A percentile compares a stretch with the other conserved stretches of the same genome.
These are phyloP conservation scores for Oryza punctata DNA, from an alignment of 176 grass and related monocot genomes.

Conservation along the genomic window DNA sequence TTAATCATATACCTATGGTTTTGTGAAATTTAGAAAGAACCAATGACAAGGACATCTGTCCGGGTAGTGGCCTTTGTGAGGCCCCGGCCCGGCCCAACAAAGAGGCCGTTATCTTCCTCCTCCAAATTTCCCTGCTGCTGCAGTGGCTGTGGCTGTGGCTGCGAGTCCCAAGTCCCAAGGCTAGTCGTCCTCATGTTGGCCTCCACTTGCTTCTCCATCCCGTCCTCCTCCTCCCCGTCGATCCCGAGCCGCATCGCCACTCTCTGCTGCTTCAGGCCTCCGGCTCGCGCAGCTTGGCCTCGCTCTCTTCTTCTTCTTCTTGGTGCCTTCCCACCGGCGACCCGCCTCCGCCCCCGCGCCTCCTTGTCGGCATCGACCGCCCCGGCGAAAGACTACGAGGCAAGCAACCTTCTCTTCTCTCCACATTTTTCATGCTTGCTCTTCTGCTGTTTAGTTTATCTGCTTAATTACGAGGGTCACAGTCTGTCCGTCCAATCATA, in stretches of 20 bases:
- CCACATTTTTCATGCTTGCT: background rate
- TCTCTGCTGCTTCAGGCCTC: background rate
- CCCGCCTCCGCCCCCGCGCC: slow-evolving; percentile 25
- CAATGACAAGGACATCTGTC: too few species aligned
- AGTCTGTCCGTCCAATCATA: background rate
- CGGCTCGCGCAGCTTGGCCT: background rate
- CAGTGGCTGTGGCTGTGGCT: too few species aligned
- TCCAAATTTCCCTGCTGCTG: too few species aligned
- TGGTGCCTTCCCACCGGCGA: background rate
- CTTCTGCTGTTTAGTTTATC: background rate
- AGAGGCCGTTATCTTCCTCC: too few species aligned
- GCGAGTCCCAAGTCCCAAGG: too few species aligned
- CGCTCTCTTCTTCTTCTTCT: slow-evolving; percentile 27
- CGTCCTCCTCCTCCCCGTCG: background rate
- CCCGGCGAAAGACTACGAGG: slow-evolving; percentile 49
- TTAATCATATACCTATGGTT: too few species aligned
- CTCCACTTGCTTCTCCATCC: background rate
- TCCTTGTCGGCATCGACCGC: slow-evolving; percentile 38
- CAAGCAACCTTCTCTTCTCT: slow-evolving; percentile 6
- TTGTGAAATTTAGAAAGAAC: too few species aligned
- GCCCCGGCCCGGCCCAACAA: too few species aligned
- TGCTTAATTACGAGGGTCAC: background rate
- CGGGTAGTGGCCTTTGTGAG: too few species aligned
- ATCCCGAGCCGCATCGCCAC: background rate
- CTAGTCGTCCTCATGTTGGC: too few species aligned